phyloP scores from a whole-genome alignment of 176 grass and related monocot genomes.

The Hyparrhenia diplandra region DNA sequence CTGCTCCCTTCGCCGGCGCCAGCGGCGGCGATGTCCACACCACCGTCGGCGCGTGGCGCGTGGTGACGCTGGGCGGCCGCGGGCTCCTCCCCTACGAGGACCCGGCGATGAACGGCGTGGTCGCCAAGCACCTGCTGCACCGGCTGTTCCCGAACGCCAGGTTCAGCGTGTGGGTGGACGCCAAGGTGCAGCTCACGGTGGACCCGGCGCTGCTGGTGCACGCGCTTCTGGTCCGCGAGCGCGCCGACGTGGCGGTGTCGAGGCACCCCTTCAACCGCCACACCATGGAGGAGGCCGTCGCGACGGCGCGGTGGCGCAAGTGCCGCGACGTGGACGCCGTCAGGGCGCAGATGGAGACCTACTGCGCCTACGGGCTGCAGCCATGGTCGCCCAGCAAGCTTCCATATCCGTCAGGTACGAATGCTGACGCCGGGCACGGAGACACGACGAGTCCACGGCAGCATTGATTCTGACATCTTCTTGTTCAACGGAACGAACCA shows the following conservation, averaged over 20 bases:
- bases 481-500: not conserved
- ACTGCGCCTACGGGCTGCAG: conserved; percentile 68
- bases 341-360: conserved; percentile 87
- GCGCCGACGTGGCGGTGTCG: conserved; percentile 60
- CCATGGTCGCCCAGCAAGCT: conserved; percentile 80
- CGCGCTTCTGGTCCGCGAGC: conserved; percentile 42
- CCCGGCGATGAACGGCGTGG: conserved; percentile 83
- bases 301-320: conserved; percentile 86
- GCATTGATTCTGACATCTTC: not conserved
- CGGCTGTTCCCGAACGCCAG: conserved; percentile 78
- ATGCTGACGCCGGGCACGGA: not conserved
- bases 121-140: conserved; percentile 79
- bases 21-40: not conserved
- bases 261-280: conserved; percentile 80
- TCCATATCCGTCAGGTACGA: conserved; percentile 70
- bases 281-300: conserved; percentile 88
- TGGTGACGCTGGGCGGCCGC: conserved; percentile 32
- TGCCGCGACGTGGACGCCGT: conserved; percentile 57
- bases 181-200: conserved; percentile 84
- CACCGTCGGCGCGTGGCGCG: conserved; percentile 58
- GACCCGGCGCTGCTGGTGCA: conserved; percentile 83
- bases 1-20: not conserved
- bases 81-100: conserved; percentile 75
- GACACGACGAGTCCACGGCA: no score
- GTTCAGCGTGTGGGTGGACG: conserved; percentile 91